phyloP scores from a whole-genome alignment of 495 filamentous ascomycete species.

The Penicillium lagena region DNA sequence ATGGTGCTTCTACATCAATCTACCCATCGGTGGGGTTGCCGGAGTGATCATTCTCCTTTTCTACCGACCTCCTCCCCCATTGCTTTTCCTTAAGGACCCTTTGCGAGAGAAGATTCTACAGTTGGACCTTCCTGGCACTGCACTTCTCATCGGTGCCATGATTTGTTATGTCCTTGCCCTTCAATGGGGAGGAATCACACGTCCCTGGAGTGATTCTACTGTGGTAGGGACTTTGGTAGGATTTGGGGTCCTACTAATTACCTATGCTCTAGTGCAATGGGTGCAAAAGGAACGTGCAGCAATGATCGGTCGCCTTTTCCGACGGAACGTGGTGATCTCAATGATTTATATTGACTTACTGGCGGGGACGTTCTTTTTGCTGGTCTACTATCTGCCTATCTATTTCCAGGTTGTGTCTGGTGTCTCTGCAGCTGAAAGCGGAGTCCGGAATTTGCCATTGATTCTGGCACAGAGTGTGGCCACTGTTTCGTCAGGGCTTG shows the following conservation, averaged over 20 bases:
- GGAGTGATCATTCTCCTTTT: constrained; percentile 51
- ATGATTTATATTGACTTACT: constrained; percentile 18
- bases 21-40: constrained; percentile 64
- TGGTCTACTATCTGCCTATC: constrained; percentile 45
- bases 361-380: constrained; percentile 11
- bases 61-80: constrained; percentile 46
- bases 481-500: too few species aligned
- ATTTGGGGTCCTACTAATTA: too few species aligned
- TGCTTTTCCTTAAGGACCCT: constrained; percentile 13
- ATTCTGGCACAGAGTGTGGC: constrained; percentile 33
- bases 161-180: constrained; percentile 70
- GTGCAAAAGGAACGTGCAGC: too few species aligned
- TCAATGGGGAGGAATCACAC: constrained; percentile 76
- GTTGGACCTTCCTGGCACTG: constrained; percentile 62
- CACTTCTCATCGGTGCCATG: constrained; percentile 64
- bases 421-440: constrained; percentile 52
- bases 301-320: too few species aligned
- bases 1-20: constrained; percentile 61
- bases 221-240: too few species aligned
- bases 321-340: not conserved
- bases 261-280: too few species aligned
- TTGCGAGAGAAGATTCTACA: constrained; percentile 43
- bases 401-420: constrained; percentile 69
- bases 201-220: constrained; percentile 49
- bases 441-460: constrained; percentile 63